A percentile compares a stretch with the other conserved stretches of the same genome.
phyloP scores from a whole-genome alignment of 2,329 filamentous ascomycete genomes.

The Fusarium fujikuroi region DNA sequence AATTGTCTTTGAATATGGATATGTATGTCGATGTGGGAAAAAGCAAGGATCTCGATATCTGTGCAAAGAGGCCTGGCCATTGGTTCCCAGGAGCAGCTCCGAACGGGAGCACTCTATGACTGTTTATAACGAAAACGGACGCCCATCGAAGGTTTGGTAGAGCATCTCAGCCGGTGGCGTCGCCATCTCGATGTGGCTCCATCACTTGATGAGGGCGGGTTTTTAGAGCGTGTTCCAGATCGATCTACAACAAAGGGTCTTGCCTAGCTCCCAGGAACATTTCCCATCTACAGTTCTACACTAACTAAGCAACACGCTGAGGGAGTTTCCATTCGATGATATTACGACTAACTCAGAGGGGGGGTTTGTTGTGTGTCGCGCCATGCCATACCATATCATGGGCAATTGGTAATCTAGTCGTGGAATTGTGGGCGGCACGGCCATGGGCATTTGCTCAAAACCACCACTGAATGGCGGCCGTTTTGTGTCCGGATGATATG shows the following conservation, averaged over 20 bases:
- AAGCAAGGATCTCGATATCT: constrained; percentile 17
- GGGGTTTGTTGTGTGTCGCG: background rate
- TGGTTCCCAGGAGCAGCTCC: background rate
- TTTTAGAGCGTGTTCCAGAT: constrained; percentile 26
- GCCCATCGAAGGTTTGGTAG: constrained; percentile 36
- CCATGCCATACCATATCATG: background rate
- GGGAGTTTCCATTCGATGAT: background rate
- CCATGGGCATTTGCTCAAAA: constrained; percentile 2
- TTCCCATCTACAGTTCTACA: background rate
- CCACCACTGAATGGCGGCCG: constrained; percentile 2
- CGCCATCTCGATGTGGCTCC: constrained; percentile 37
- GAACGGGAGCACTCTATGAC: background rate
- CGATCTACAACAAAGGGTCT: constrained; percentile 21
- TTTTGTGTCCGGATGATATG: constrained; percentile 22
- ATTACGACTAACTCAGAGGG: background rate
- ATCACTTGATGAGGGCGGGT: constrained; percentile 13
- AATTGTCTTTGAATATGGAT: constrained; percentile 1
- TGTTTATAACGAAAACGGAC: constrained; percentile 8
- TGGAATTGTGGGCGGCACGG: constrained; percentile 13
- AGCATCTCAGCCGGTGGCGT: constrained; percentile 39
- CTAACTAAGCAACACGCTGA: background rate
- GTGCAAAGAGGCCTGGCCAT: constrained; percentile 4
- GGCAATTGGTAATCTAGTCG: background rate
- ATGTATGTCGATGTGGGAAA: background rate
- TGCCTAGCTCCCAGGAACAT: background rate